Evolutionary conservation across 208 protist genomes (phyloP), one percentile per base, ranked within the genome.

Genomic region (Trypanosoma boissoni): DNA sequence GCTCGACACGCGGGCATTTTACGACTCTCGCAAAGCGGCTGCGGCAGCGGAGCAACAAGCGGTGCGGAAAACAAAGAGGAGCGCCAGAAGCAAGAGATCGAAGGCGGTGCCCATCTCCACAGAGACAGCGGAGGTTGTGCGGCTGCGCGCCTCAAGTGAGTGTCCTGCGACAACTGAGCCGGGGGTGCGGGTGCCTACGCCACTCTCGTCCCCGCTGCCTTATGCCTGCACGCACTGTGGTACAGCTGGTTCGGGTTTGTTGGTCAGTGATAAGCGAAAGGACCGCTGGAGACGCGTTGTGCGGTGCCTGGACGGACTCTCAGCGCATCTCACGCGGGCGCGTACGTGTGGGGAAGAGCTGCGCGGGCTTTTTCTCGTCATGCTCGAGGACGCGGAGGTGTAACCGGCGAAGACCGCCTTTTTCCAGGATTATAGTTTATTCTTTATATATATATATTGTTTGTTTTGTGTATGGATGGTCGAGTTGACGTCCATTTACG

Each of bases 331-430:
- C 21, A 64, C 77, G 18, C 29, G 51, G 16, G 48, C 78, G 29
- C 66, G 76, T 32, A 68, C 76, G 28, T 72, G 67, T 31, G 74
- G 80, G 10, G 76, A 78, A 34, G 81, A 81, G 26, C 37, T 88
- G 23, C 74, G 81, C 12, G 77, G 81, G 7, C 34, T 88, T 18
- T 67, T 88, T 34, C 64, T 88, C 18, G 18, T 73, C 12, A 82
- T 88, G 76, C 49, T 88, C 18, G 68, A 72, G 20, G 75, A 80
- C 7, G 56, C 39, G n/a, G 69, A 87, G 41, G 42, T 54, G 21
- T 54, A 8, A 32, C 16, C 4, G 16, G 21, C n/a, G n/a, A n/a
- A n/a, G n/a, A n/a, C n/a, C n/a, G n/a, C n/a, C n/a, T n/a, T n/a
- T n/a, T n/a, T n/a, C n/a, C n/a, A n/a, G n/a, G n/a, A n/a, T n/a